phyloP scores from a whole-genome alignment of 352 stramenopile species.

The Globisporangium okanoganense region DNA sequence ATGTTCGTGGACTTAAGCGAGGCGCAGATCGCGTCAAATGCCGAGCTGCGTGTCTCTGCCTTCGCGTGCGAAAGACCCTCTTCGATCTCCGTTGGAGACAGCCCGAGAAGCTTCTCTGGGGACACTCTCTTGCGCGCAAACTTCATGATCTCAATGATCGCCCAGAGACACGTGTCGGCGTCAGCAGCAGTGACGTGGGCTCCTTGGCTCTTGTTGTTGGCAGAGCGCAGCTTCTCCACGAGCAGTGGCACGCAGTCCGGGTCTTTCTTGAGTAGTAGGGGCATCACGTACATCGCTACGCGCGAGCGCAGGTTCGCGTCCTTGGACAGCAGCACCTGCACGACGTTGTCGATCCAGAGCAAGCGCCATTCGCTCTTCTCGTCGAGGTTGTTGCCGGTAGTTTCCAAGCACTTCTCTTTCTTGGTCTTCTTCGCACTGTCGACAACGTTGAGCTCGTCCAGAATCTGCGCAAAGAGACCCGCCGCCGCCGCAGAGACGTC shows the following conservation, averaged over 20 bases:
- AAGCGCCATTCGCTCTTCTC: slow-evolving; percentile 32
- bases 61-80: slow-evolving; percentile 50
- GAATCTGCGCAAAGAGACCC: slow-evolving; percentile 65
- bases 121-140: slow-evolving; percentile 68
- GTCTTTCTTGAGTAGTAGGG: slow-evolving; percentile 70
- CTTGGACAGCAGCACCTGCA: slow-evolving; percentile 41
- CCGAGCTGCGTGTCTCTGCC: slow-evolving; percentile 52
- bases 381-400: slow-evolving; percentile 2
- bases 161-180: slow-evolving; percentile 56
- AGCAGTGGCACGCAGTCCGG: slow-evolving; percentile 43
- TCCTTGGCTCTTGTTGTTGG: slow-evolving; percentile 12
- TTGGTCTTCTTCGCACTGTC: slow-evolving; percentile 23
- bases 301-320: slow-evolving; percentile 52
- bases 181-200: background rate
- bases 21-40: slow-evolving; percentile 76
- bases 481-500: slow-evolving; percentile 68
- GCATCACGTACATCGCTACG: slow-evolving; percentile 74
- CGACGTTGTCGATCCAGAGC: slow-evolving; percentile 58
- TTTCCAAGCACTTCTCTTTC: slow-evolving; percentile 2
- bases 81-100: slow-evolving; percentile 55
- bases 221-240: slow-evolving; percentile 42
- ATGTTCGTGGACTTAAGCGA: slow-evolving; percentile 80
- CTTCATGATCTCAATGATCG: slow-evolving; percentile 76
- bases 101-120: slow-evolving; percentile 46
- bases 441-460: slow-evolving; percentile 31